These are phyloP conservation scores for Xylariaceae sp. DNA, from an alignment of 2,329 filamentous ascomycete species.

Conservation along the genomic window DNA sequence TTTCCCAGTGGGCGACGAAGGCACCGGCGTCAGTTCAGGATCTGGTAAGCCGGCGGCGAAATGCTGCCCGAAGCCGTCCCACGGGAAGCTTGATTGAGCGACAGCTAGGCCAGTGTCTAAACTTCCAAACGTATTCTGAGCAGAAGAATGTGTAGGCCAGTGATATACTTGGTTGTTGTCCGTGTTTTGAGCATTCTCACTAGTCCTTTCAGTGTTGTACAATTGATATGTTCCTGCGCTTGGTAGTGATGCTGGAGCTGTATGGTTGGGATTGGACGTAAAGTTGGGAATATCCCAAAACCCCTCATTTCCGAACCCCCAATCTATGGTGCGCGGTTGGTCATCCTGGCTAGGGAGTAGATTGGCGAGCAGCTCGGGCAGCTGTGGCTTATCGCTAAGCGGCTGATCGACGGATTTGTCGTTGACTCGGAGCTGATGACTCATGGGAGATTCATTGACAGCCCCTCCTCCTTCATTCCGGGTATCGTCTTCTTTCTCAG, in stretches of 20 bases:
- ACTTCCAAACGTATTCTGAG: not conserved
- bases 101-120: not conserved
- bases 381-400: not conserved
- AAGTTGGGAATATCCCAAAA: not conserved
- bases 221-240: not conserved
- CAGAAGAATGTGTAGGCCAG: not conserved
- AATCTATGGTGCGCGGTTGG: too few species aligned
- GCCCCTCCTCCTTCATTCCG: not conserved
- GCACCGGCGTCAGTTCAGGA: not conserved
- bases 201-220: not conserved
- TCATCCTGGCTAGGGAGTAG: not conserved
- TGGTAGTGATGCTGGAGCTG: not conserved
- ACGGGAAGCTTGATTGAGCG: not conserved
- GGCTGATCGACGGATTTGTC: not conserved
- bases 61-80: not conserved
- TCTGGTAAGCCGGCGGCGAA: not conserved
- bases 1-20: not conserved
- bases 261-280: not conserved
- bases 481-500: slow-evolving; percentile 1
- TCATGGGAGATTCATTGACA: not conserved
- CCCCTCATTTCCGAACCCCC: too few species aligned
- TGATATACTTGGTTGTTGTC: not conserved
- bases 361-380: not conserved
- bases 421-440: not conserved
- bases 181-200: not conserved